Base-by-base conservation (phyloP, 306 rosid genomes). In the Glycyrrhiza uralensis region DNA sequence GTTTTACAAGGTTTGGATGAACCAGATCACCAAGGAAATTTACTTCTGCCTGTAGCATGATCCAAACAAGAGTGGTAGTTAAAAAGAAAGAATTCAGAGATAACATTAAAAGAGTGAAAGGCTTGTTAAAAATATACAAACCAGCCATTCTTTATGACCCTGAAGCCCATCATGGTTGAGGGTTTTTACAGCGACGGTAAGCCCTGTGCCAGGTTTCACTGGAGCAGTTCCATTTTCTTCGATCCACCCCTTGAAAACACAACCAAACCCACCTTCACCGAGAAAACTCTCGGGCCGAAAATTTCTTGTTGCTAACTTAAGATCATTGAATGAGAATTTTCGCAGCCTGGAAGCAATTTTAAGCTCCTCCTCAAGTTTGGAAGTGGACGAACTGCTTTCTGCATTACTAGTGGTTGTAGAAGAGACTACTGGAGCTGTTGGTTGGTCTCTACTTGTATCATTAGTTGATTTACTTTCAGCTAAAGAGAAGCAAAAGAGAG, bases 141-240 rank as follows among this genome's bases (percentile, higher is more conserved):
- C 98, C 97, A 93, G 96, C 98, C 98, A 93, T 76, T 93, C 98
- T 87, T 93, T 93, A 77, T 93, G 98, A 64, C 98, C 98, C 90
- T 93, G 98, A 67, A 93, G 97, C 58, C 98, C 98, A 63, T 93
- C 97, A 51, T 88, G 98, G 89, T 93, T 93, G 49, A 93, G 94
- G 68, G 97, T 93, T 71, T 93, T 93, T 20, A 93, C 98, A 10
- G 98, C 98, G 63, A 93, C 98, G 19, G 98, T 93, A 82, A 93
- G 98, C 76, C 98, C 98, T 15, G 96, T 93, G 66, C 98, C 98
- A 36, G 98, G 97, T 86, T 93, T 93, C 70, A 93, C 97, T 3
- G 96, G 94, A 78, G 96, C 98, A 61, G 98, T 93, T 83, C 98
- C 98, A 68, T 93, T 90, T 85, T 93, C 98, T 87, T 93, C 98